phyloP scores from a whole-genome alignment of 371 early-diverging fungal species.

The Umbelopsis sp. region DNA sequence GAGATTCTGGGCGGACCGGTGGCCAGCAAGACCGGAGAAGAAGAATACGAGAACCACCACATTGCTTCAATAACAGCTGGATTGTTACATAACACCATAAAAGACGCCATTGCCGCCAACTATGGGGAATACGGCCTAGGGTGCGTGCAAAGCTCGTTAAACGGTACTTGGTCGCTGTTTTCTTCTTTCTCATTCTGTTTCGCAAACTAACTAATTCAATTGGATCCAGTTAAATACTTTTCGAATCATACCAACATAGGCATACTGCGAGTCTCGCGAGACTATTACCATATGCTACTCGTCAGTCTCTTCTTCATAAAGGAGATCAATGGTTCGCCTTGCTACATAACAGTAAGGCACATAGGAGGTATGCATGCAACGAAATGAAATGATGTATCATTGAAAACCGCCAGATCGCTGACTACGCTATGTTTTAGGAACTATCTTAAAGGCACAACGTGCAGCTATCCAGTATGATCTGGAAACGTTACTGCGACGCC shows the following conservation, averaged over 20 bases:
- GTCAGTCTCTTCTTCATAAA: constrained; percentile 45
- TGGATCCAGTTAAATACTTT: not conserved
- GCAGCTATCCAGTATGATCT: constrained; percentile 9
- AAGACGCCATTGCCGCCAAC: constrained; percentile 30
- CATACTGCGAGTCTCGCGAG: constrained; percentile 42
- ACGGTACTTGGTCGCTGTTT: not conserved
- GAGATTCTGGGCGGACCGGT: constrained; percentile 46
- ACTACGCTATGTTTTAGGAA: not conserved
- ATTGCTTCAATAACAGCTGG: constrained; percentile 27
- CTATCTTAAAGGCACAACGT: constrained; percentile 7
- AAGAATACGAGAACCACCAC: constrained; percentile 28
- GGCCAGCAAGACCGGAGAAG: constrained; percentile 30
- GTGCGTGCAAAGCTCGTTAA: not conserved
- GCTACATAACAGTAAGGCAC: not conserved
- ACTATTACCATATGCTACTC: constrained; percentile 39
- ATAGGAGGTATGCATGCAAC: not conserved
- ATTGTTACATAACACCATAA: constrained; percentile 27
- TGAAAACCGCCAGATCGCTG: not conserved
- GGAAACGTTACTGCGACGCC: constrained; percentile 11
- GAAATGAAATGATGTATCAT: not conserved
- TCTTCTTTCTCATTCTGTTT: too few species aligned
- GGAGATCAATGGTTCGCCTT: constrained; percentile 25
- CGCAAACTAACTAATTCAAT: not conserved
- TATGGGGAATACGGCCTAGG: constrained; percentile 48
- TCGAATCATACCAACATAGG: constrained; percentile 36